Conservation (phyloP, 768 basidiomycete genomes). For the Trametopsis cervina region DNA sequence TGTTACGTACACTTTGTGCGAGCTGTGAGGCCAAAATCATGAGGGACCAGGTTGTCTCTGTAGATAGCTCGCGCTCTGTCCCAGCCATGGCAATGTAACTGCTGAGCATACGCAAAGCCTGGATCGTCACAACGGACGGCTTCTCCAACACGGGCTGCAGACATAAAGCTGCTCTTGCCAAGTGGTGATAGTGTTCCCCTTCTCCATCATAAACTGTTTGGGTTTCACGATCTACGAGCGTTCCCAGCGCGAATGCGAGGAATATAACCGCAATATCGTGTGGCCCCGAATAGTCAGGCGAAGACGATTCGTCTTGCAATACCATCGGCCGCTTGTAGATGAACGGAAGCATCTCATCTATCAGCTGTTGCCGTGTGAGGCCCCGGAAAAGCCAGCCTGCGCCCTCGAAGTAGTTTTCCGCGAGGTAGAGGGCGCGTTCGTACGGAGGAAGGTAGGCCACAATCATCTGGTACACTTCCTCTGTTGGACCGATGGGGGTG, state of each 20-base stretch:
- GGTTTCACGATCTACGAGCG: slow-evolving; percentile 21
- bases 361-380: slow-evolving; percentile 43
- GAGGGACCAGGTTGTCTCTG: slow-evolving; percentile 26
- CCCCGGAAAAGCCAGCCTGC: slow-evolving; percentile 47
- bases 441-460: slow-evolving; percentile 47
- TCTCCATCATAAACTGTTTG: slow-evolving; percentile 28
- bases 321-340: slow-evolving; percentile 35
- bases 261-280: slow-evolving; percentile 28
- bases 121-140: slow-evolving; percentile 64
- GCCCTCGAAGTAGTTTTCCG: slow-evolving; percentile 39
- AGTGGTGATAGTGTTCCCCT: slow-evolving; percentile 55
- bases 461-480: slow-evolving; percentile 42
- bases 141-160: slow-evolving; percentile 66
- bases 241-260: slow-evolving; percentile 26
- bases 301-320: slow-evolving; percentile 17
- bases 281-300: slow-evolving; percentile 30
- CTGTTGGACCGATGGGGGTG: slow-evolving; percentile 46
- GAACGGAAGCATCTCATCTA: slow-evolving; percentile 57
- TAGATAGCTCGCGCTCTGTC: slow-evolving; percentile 59
- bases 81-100: slow-evolving; percentile 68
- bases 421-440: slow-evolving; percentile 39
- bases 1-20: slow-evolving; percentile 49
- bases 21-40: slow-evolving; percentile 52
- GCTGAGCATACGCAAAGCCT: slow-evolving; percentile 60
- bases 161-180: slow-evolving; percentile 57